Base-by-base conservation (phyloP, 2,329 filamentous ascomycete genomes). In the Stagonosporopsis chrysanthemi region DNA sequence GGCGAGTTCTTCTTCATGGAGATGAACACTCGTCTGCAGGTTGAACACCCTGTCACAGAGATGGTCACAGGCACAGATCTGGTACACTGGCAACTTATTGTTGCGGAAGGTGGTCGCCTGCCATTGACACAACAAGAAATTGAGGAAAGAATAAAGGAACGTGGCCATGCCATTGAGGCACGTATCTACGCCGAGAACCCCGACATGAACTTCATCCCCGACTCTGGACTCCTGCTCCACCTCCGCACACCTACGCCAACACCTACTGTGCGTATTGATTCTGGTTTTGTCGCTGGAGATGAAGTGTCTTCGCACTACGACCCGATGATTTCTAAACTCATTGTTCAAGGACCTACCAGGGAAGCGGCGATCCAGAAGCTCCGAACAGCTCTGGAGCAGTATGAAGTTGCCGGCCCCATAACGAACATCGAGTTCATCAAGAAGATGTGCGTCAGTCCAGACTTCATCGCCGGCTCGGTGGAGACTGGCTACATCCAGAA, bases 381-480 rank as follows among this genome's bases (percentile, higher is more conserved):
- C 57, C 86, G 88, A 35, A 82, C 88, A 4, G 93, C 95, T 0
- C 81, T 99, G 11, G 89, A 91, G 63, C 85, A 91, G 44, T 99
- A 98, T 72, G 92, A 99, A 77, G 88, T 99, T 11, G 95, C 94
- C 2, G 95, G 95, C 0, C 86, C 96, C 7, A 89, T 91, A 72
- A 99, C 95, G 6, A 99, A 99, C 73, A 93, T 99, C 60, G 95
- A 98, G 75, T 99, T 99, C 72, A 80, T 99, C 57, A 98, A 98
- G 80, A 85, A 88, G 8, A 84, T 97, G 53, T 97, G 92, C 74
- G 84, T 87, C 42, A 92, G 90, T 58, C 84, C 86, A 0, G 91
- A 90, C 46, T 99, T 99, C 71, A 84, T 96, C 54, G 84, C 85
- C 11, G 95, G 94, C 8, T 87, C 95, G 19, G 92, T 99, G 14